Base-by-base conservation (phyloP, 768 basidiomycete genomes). In the Boletus patriciae region DNA sequence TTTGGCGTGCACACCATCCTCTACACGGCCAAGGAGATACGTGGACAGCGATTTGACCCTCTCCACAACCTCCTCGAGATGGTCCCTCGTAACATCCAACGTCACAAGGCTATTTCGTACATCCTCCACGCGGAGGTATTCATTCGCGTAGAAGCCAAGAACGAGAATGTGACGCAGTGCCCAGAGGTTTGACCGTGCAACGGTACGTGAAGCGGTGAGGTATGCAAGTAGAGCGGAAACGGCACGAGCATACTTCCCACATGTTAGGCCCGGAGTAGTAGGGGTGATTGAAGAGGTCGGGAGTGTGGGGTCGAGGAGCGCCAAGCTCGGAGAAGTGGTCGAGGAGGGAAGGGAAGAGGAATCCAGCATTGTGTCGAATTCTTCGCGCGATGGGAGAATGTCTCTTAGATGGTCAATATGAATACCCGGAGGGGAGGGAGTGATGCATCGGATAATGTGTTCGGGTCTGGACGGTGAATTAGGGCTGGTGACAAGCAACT, bases 121-220 rank as follows among this genome's bases (percentile, higher is more conserved):
- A 6, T 76, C 75, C 11, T 83, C 83, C 1, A 88, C 73, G 27
- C 79, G 76, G 25, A 83, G 69, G 19, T 80, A 74, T 65, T 94
- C 91, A 33, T 80, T 74, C 1, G 85, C 85, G 56, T 86, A 86
- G 6, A 85, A 67, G 1, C 78, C 75, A 23, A 93, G 75, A 0
- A 82, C 78, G 10, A 90, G 71, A 52, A 93, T 74, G 66, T 93
- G 89, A 10, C 83, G 81, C 6, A 98, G 67, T 0, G 82, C 79
- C 86, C 88, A 89, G 0, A 83, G 62, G 50, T 88, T 80, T 16
- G 74, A 72, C 48, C 77, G 81, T 4, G 87, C 84, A 2, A 80
- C 59, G n/a, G 80, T 74, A 37, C 91, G 83, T 61, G 92, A 83
- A 7, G 80, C 74, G 6, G 74, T 62, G 54, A 92, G 75, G 27